Evolutionary conservation across 2,329 filamentous ascomycete species (phyloP).

Genomic region (Fusarium mexicanum): DNA sequence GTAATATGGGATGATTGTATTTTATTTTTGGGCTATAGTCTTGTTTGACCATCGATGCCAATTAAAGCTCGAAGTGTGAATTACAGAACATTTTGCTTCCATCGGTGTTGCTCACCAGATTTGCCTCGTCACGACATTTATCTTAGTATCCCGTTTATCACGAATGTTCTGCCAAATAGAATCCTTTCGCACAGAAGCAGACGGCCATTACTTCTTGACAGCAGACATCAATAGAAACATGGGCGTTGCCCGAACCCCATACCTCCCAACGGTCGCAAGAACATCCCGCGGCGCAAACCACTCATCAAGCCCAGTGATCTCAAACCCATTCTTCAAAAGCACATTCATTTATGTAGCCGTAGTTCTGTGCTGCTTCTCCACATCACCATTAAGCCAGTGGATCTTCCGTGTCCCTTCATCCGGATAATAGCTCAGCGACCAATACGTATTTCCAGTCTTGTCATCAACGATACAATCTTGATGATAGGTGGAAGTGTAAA

Average conservation of each 20-base stretch:
- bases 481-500: background rate
- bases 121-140: fast-evolving
- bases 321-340: background rate
- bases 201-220: background rate
- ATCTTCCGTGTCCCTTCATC: background rate
- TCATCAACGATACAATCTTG: background rate
- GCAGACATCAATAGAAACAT: background rate
- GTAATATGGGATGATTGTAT: background rate
- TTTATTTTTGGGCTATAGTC: fast-evolving
- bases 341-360: background rate
- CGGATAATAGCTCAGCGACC: background rate
- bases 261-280: background rate
- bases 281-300: fast-evolving
- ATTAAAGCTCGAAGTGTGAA: background rate
- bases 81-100: too few relatives aligned
- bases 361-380: background rate
- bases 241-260: background rate
- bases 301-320: background rate
- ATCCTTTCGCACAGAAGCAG: fast-evolving
- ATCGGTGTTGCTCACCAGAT: fast-evolving
- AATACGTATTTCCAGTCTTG: background rate
- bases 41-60: background rate
- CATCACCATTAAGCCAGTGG: background rate
- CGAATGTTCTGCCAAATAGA: fast-evolving
- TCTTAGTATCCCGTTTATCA: too few relatives aligned